These are phyloP conservation scores for Schizosaccharomyces lindneri DNA, from an alignment of 805 yeast genomes.

Conservation along the genomic window DNA sequence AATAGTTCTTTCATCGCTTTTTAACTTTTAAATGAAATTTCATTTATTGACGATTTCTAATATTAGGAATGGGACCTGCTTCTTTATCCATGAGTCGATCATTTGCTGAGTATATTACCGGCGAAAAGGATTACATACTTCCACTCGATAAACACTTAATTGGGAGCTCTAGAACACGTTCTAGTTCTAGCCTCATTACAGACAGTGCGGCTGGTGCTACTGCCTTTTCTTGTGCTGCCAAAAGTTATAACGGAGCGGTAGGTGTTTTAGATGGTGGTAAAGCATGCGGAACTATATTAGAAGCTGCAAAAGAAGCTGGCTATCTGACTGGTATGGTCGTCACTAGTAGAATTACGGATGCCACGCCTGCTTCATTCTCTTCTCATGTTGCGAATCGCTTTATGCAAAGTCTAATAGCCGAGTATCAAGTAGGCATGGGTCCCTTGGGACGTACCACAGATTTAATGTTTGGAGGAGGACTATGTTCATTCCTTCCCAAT, in stretches of 20 bases:
- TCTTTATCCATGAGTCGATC: constrained; percentile 9
- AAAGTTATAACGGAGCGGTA: constrained; percentile 74
- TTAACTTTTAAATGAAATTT: neutral
- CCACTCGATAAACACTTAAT: constrained; percentile 34
- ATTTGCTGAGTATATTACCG: constrained; percentile 4
- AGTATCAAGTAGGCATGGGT: constrained; percentile 51
- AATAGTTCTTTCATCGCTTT: neutral
- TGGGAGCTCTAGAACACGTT: constrained; percentile 69
- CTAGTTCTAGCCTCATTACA: constrained; percentile 52
- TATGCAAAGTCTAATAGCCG: constrained; percentile 68
- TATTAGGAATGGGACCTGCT: constrained; percentile 7
- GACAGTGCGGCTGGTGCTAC: constrained; percentile 97
- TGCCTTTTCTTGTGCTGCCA: constrained; percentile 65
- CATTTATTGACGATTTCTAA: neutral
- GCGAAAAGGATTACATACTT: constrained; percentile 11
- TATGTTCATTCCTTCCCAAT: constrained; percentile 51
- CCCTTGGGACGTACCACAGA: constrained; percentile 62
- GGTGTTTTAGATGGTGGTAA: constrained; percentile 42
- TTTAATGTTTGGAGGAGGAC: constrained; percentile 59
- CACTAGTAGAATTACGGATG: constrained; percentile 78
- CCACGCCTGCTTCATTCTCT: constrained; percentile 80
- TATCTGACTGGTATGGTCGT: constrained; percentile 75
- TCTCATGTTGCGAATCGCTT: constrained; percentile 52
- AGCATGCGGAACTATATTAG: constrained; percentile 79
- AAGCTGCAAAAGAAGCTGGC: constrained; percentile 57